Percentiles rank a stretch among this genome's conserved stretches.
Conservation (phyloP, 2,329 filamentous ascomycete species). For the Aspergillus arachidicola region DNA sequence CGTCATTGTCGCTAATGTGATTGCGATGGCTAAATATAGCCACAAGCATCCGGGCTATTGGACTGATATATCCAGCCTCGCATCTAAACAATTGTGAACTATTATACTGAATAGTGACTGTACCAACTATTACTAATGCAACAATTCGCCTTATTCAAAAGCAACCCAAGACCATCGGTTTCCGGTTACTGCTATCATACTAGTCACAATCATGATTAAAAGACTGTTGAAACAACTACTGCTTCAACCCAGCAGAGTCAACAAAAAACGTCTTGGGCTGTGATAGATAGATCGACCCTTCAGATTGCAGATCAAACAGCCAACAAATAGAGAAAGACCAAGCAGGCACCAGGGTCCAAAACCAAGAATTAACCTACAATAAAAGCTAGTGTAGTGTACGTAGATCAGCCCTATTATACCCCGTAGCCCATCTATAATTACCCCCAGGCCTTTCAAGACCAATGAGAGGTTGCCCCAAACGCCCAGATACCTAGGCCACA, state of each 20-base stretch:
- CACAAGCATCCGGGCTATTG: too few relatives aligned
- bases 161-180: too few relatives aligned
- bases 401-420: neutral
- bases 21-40: too few relatives aligned
- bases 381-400: neutral
- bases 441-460: neutral
- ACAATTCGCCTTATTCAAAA: too few relatives aligned
- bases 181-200: neutral
- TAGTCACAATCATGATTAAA: neutral
- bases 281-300: neutral
- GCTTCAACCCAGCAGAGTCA: too few relatives aligned
- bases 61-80: too few relatives aligned
- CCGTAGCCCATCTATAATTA: neutral
- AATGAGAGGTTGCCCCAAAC: neutral
- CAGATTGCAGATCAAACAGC: neutral
- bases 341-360: neutral
- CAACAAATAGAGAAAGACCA: too few relatives aligned
- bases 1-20: too few relatives aligned
- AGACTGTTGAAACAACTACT: too few relatives aligned
- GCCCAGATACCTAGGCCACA: neutral
- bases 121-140: too few relatives aligned
- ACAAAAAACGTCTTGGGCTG: neutral
- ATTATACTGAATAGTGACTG: too few relatives aligned
- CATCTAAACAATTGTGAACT: too few relatives aligned
- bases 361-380: neutral